Conservation (phyloP, 345 rosid genomes). For the Kernera saxatilis region DNA sequence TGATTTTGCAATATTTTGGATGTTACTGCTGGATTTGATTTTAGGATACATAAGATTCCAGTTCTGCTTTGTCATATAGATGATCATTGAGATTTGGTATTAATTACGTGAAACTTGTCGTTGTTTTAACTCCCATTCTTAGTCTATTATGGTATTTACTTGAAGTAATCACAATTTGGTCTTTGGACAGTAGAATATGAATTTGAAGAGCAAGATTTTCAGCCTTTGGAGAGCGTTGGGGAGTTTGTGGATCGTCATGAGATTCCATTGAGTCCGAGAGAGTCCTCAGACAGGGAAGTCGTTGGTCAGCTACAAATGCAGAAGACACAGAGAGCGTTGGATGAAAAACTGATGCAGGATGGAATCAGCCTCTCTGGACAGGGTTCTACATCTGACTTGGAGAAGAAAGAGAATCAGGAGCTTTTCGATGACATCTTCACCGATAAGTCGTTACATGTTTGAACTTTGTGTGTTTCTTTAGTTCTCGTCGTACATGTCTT, state of each 20-base stretch:
- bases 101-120: background rate
- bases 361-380: constrained; percentile 13
- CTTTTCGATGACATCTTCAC: background rate
- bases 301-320: background rate
- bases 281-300: constrained; percentile 14
- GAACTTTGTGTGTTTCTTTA: background rate
- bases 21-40: background rate
- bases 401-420: background rate
- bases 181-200: background rate
- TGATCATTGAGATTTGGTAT: background rate
- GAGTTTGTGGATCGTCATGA: background rate
- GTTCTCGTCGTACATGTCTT: background rate
- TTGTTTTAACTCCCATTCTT: background rate
- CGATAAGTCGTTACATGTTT: background rate
- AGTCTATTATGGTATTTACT: background rate
- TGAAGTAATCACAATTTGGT: constrained; percentile 1
- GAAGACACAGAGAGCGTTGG: background rate
- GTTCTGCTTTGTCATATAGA: background rate
- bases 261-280: constrained; percentile 5
- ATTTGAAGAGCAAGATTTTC: background rate
- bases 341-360: background rate
- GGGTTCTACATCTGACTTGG: background rate
- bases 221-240: background rate
- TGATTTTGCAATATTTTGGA: background rate
- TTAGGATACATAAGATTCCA: background rate